These are phyloP conservation scores for Saturnispora besseyi DNA, from an alignment of 805 yeast species.

Conservation along the genomic window DNA sequence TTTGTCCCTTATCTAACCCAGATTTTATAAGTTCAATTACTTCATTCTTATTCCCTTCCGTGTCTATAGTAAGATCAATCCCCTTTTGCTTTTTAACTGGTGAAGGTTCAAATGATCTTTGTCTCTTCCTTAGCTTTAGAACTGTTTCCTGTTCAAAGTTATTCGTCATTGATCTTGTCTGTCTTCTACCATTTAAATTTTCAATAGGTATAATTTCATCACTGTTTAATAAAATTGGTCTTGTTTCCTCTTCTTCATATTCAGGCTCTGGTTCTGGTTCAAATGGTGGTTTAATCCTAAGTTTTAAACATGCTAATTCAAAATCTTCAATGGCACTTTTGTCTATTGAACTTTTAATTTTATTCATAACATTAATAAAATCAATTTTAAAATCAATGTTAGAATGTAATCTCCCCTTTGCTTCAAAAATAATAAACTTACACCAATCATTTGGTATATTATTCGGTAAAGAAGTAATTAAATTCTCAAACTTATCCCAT, in stretches of 20 bases:
- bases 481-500: not conserved
- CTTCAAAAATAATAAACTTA: not conserved
- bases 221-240: not conserved
- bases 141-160: conserved; percentile 5
- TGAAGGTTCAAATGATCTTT: conserved; percentile 6
- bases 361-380: not conserved
- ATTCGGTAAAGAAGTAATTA: conserved; percentile 2
- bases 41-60: not conserved
- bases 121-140: conserved; percentile 5
- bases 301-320: not conserved
- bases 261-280: not conserved
- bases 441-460: conserved; percentile 7
- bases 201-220: not conserved
- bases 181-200: not conserved
- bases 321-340: not conserved
- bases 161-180: conserved; percentile 4
- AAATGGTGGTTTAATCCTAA: not conserved
- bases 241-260: not conserved
- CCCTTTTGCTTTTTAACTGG: not conserved
- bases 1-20: not conserved
- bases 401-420: not conserved
- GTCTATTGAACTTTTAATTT: not conserved
- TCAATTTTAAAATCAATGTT: not conserved
- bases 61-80: not conserved
- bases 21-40: not conserved